These are phyloP conservation scores for Ganoderma sp. DNA, from an alignment of 1,284 basidiomycete species.

Conservation along the genomic window DNA sequence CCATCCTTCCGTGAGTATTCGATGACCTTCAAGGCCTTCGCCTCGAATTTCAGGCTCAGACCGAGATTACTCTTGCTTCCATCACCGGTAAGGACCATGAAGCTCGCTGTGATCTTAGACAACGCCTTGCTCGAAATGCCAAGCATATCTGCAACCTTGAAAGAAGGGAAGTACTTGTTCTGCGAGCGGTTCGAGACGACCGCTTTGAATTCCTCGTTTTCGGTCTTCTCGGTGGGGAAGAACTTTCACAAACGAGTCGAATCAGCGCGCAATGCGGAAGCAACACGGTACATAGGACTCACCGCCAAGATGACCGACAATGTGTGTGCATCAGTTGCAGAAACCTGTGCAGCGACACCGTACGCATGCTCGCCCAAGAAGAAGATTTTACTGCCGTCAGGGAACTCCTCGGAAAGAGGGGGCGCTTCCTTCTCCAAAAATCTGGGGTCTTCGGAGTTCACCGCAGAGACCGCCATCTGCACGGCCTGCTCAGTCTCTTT, in stretches of 20 bases:
- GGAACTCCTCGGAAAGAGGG: constrained; percentile 88
- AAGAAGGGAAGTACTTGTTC: constrained; percentile 77
- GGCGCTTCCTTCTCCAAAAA: constrained; percentile 85
- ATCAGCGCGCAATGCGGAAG: constrained; percentile 1
- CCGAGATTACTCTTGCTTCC: constrained; percentile 91
- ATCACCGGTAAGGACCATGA: constrained; percentile 82
- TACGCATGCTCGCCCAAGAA: constrained; percentile 95
- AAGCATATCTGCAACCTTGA: constrained; percentile 72
- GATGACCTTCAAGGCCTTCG: constrained; percentile 93
- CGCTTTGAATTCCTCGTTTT: constrained; percentile 79
- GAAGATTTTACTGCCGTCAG: constrained; percentile 89
- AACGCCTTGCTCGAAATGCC: constrained; percentile 78
- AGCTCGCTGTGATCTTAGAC: constrained; percentile 91
- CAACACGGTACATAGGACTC: constrained; percentile 39
- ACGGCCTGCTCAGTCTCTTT: constrained; percentile 88
- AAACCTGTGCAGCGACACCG: constrained; percentile 93
- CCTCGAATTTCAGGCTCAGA: constrained; percentile 95
- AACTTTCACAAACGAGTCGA: constrained; percentile 57
- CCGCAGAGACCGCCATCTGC: constrained; percentile 81
- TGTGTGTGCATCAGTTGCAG: constrained; percentile 66
- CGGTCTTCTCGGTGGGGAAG: constrained; percentile 80
- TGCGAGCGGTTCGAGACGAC: constrained; percentile 64
- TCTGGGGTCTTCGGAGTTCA: constrained; percentile 87
- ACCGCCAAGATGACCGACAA: constrained; percentile 85
- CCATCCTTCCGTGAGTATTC: constrained; percentile 90